Base-by-base conservation (phyloP, 2,329 filamentous ascomycete genomes). In the Penicillium freii region DNA sequence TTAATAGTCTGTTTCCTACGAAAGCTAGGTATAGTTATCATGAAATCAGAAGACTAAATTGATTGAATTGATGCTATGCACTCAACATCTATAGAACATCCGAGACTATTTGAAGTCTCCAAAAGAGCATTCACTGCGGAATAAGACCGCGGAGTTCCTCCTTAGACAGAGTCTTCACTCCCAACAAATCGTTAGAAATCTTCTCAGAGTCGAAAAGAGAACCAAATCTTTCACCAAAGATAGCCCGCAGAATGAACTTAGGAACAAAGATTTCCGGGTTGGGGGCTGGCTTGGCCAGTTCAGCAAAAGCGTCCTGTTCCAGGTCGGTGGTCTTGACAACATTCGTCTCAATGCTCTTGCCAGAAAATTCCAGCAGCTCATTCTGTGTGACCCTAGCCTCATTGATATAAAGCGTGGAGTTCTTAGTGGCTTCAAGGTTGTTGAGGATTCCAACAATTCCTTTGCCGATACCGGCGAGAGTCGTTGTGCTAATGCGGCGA, bases 351-450 rank as follows among this genome's bases (percentile, higher is more conserved):
- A 73, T 68, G 29, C 64, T 56, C 15, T 60, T 62, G 21, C 69
- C 74, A 1, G 68, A 68, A 29, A 69, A 57, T 54, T 73, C 34
- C 21, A 66, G 31, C 0, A 80, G 56, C 46, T 74, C 51, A 17
- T 75, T 75, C 67, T 84, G 82, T 0, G 79, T 77, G 17, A 77
- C 69, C 5, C 74, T 69, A 10, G 76, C 69, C 27, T 79, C 77
- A 7, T 80, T 68, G n/a, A 83, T 69, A 57, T 75, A 77, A 2
- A 86, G 73, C 3, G 67, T 56, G 4, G 77, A 73, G 66, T 87
- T 85, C 68, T 78, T 78, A 0, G 84, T 86, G 66, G 82, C 78
- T 2, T 80, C 77, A 0, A 76, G 78, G 51, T 84, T 74, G 8
- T 64, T 56, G 1, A 86, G 68, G 1, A 84, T 71, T 0, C 78